phyloP scores from a whole-genome alignment of 345 rosid species.

The Acer saccharum region DNA sequence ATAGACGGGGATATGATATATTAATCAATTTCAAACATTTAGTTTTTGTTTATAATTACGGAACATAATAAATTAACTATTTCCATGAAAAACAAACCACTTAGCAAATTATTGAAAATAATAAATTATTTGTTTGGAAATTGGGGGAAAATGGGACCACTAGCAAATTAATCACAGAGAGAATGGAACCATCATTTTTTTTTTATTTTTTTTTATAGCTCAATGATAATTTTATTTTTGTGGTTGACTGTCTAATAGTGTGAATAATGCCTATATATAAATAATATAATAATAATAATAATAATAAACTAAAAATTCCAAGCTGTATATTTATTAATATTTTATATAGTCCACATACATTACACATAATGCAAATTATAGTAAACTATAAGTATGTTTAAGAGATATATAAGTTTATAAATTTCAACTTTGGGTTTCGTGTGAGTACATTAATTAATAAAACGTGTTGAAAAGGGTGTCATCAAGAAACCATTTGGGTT shows the following conservation, averaged over 20 bases:
- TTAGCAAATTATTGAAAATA: not conserved
- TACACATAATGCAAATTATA: not conserved
- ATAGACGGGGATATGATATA: slow-evolving; percentile 2
- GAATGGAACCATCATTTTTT: not conserved
- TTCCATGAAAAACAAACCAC: slow-evolving; percentile 13
- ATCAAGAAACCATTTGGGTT: not conserved
- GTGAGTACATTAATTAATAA: too few relatives aligned
- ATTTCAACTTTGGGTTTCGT: not conserved
- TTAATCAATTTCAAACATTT: slow-evolving; percentile 18
- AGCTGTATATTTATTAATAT: not conserved
- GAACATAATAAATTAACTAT: slow-evolving; percentile 9
- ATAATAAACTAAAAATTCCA: not conserved
- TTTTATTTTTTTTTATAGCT: not conserved
- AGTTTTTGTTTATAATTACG: not conserved
- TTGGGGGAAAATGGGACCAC: slow-evolving; percentile 1
- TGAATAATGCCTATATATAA: not conserved
- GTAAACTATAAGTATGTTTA: not conserved
- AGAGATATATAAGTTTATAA: not conserved
- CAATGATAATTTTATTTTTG: not conserved
- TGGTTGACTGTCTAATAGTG: slow-evolving; percentile 6
- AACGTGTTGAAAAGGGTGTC: not conserved
- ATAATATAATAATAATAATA: not conserved
- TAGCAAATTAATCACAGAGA: slow-evolving; percentile 1
- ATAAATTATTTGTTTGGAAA: not conserved
- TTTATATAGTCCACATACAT: not conserved